phyloP scores from a whole-genome alignment of 345 rosid species.

The Geranium brycei region DNA sequence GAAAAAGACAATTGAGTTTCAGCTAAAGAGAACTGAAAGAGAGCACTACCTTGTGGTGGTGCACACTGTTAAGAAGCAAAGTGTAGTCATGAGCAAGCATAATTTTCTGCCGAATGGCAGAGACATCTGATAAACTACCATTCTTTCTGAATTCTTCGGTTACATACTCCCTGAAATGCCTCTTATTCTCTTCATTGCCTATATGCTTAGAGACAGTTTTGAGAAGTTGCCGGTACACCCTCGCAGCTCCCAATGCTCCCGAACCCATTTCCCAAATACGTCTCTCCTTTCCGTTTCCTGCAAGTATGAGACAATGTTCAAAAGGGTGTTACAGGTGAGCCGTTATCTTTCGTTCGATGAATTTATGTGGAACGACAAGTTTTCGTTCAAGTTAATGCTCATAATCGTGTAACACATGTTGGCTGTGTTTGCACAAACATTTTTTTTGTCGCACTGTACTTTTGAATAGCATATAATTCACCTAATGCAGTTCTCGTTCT shows the following conservation, averaged over 20 bases:
- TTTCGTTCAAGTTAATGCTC: too few relatives aligned
- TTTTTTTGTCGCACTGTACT: too few relatives aligned
- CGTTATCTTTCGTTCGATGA: too few relatives aligned
- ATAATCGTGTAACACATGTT: too few relatives aligned
- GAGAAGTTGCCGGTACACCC: conserved; percentile 51
- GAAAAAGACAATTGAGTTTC: background rate
- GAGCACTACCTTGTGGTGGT: conserved; percentile 60
- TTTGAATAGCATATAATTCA: too few relatives aligned
- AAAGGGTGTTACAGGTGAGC: too few relatives aligned
- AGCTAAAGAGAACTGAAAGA: background rate
- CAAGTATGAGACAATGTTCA: background rate
- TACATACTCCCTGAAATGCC: conserved; percentile 52
- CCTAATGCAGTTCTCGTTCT: too few relatives aligned
- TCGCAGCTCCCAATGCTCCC: conserved; percentile 32
- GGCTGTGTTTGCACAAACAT: too few relatives aligned
- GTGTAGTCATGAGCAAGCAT: conserved; percentile 59
- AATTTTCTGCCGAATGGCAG: conserved; percentile 32
- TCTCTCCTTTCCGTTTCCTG: background rate
- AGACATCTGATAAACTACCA: conserved; percentile 18
- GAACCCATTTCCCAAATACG: conserved; percentile 29
- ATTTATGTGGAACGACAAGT: too few relatives aligned
- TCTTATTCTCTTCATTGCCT: conserved; percentile 62
- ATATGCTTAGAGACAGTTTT: conserved; percentile 56
- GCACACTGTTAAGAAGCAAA: conserved; percentile 54
- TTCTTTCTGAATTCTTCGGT: conserved; percentile 46